Percentiles rank a stretch among this genome's conserved stretches.
Evolutionary conservation across 176 grass and related monocot species (phyloP).

Genomic region (Carex myosuroides): DNA sequence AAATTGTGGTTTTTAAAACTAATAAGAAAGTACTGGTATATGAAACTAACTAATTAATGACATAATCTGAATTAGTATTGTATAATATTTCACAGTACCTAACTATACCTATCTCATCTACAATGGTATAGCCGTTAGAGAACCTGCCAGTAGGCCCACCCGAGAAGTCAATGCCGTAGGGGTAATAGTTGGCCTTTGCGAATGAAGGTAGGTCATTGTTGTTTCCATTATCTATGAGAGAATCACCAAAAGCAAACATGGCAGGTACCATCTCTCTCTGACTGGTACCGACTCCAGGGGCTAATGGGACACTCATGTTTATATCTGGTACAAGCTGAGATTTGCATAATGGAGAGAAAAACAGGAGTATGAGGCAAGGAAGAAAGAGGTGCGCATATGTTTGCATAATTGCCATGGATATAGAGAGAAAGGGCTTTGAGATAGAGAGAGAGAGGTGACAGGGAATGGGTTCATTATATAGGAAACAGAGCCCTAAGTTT

Average conservation of each 20-base stretch:
- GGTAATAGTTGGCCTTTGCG: slow-evolving; percentile 86
- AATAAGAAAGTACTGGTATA: background rate
- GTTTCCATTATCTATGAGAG: slow-evolving; percentile 87
- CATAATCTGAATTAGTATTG: background rate
- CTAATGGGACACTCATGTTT: slow-evolving; percentile 44
- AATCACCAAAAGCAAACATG: slow-evolving; percentile 98
- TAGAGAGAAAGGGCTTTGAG: background rate
- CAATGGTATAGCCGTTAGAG: slow-evolving; percentile 96
- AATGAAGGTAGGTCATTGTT: slow-evolving; percentile 77
- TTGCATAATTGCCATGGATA: slow-evolving; percentile 3
- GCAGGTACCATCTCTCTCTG: slow-evolving; percentile 44
- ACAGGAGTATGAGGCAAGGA: background rate
- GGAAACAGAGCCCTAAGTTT: background rate
- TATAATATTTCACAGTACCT: slow-evolving; percentile 21
- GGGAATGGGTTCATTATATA: background rate
- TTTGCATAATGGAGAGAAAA: slow-evolving; percentile 10
- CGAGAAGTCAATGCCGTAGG: slow-evolving; percentile 91
- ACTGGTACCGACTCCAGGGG: slow-evolving; percentile 17
- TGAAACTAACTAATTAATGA: too few relatives aligned
- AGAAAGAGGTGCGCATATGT: background rate
- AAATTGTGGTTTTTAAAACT: background rate
- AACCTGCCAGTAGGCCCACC: slow-evolving; percentile 76
- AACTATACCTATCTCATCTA: slow-evolving; percentile 40
- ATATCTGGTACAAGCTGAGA: slow-evolving; percentile 39
- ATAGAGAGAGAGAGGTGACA: background rate